Conservation (phyloP, 345 rosid species). For the Viola odorata region DNA sequence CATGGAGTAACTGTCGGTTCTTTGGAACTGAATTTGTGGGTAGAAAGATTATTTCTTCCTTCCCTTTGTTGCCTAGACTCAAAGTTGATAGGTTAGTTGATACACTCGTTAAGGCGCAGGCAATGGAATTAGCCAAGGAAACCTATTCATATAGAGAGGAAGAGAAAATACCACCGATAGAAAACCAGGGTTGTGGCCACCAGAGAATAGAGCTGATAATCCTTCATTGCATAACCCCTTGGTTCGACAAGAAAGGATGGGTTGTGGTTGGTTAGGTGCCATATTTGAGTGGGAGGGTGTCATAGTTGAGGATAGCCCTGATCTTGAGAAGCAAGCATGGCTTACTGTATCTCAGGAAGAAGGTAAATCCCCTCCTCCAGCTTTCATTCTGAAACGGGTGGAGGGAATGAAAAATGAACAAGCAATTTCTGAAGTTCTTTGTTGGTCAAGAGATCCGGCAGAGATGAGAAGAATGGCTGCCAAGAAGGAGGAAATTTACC, state of each 20-base stretch:
- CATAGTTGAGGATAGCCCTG: constrained; percentile 70
- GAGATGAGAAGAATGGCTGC: constrained; percentile 69
- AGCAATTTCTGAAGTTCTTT: constrained; percentile 88
- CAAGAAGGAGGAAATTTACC: constrained; percentile 77
- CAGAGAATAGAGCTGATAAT: constrained; percentile 77
- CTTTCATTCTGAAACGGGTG: constrained; percentile 55
- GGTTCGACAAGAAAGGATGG: constrained; percentile 92
- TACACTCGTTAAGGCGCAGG: constrained; percentile 49
- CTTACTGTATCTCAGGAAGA: constrained; percentile 78
- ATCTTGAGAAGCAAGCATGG: constrained; percentile 82
- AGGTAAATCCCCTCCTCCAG: constrained; percentile 79
- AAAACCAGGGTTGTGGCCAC: constrained; percentile 76
- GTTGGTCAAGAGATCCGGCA: constrained; percentile 90
- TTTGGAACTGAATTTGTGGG: constrained; percentile 31
- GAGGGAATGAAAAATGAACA: constrained; percentile 98
- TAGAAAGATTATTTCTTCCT: constrained; percentile 26
- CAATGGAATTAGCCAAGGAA: constrained; percentile 68
- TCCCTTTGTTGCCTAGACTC: constrained; percentile 30
- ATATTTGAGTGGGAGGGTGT: constrained; percentile 99
- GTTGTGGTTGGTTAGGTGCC: constrained; percentile 96
- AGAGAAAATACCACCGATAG: constrained; percentile 36
- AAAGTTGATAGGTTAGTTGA: constrained; percentile 20
- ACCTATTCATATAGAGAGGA: constrained; percentile 54
- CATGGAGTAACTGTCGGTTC: constrained; percentile 24
- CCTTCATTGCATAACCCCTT: constrained; percentile 78